Percentiles rank a stretch among this genome's conserved stretches.
These are phyloP conservation scores for Penicillium sp. DNA, from an alignment of 2,329 filamentous ascomycete species.

Conservation along the genomic window DNA sequence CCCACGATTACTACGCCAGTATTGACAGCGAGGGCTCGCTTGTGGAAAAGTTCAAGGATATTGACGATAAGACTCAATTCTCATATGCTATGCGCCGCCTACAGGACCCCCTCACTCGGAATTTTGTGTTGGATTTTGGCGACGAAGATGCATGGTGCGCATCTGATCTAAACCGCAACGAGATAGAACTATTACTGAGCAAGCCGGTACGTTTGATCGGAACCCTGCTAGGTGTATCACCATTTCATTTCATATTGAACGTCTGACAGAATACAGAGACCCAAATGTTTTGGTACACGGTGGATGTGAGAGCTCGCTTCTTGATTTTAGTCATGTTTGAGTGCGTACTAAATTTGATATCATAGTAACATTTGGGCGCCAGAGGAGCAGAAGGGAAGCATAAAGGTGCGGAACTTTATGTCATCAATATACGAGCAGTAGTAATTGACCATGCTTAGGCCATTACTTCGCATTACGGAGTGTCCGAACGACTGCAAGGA, in stretches of 20 bases:
- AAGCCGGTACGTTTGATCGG: slow-evolving; percentile 30
- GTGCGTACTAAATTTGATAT: slow-evolving; percentile 8
- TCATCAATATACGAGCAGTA: neutral
- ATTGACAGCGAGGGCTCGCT: slow-evolving; percentile 23
- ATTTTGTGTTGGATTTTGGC: slow-evolving; percentile 48
- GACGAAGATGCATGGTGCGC: slow-evolving; percentile 44
- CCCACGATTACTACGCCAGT: slow-evolving; percentile 36
- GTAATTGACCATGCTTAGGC: slow-evolving; percentile 25
- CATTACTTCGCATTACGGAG: slow-evolving; percentile 63
- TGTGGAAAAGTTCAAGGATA: slow-evolving; percentile 34
- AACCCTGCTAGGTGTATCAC: neutral
- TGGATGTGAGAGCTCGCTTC: slow-evolving; percentile 61
- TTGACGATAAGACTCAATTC: slow-evolving; percentile 39
- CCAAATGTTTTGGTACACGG: slow-evolving; percentile 56
- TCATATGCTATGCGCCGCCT: slow-evolving; percentile 29
- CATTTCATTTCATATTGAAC: neutral
- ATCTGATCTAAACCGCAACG: slow-evolving; percentile 36
- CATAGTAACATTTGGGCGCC: slow-evolving; percentile 69
- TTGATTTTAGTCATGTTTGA: neutral
- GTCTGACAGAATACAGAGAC: slow-evolving; percentile 36
- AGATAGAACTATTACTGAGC: slow-evolving; percentile 36
- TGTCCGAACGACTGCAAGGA: slow-evolving; percentile 64
- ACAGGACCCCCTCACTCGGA: slow-evolving; percentile 32
- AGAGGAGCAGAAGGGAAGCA: slow-evolving; percentile 55
- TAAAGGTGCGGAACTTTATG: slow-evolving; percentile 43